Conservation (phyloP, 2,329 filamentous ascomycete genomes). For the Exophiala oligosperma region DNA sequence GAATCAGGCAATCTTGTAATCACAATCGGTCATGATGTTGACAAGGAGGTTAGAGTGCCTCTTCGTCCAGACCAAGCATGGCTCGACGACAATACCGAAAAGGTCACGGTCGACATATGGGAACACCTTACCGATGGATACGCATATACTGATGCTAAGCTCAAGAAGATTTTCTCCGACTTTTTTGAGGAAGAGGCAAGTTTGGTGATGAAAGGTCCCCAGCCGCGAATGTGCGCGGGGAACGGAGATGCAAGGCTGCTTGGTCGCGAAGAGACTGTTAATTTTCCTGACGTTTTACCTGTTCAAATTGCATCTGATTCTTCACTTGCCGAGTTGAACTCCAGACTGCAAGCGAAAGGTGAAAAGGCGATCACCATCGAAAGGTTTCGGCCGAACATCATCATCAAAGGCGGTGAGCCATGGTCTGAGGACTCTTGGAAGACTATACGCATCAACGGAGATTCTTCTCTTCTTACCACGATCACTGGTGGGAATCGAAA, state of each 20-base stretch:
- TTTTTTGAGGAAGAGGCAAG: slow-evolving; percentile 55
- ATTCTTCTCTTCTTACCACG: slow-evolving; percentile 16
- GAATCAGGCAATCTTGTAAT: slow-evolving; percentile 51
- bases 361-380: slow-evolving; percentile 57
- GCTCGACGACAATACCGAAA: slow-evolving; percentile 54
- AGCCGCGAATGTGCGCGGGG: slow-evolving; percentile 54
- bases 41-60: slow-evolving; percentile 51
- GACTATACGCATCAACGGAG: slow-evolving; percentile 49
- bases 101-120: slow-evolving; percentile 59
- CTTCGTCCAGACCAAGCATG: slow-evolving; percentile 55
- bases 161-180: slow-evolving; percentile 55
- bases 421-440: slow-evolving; percentile 68
- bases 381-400: slow-evolving; percentile 64
- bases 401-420: slow-evolving; percentile 54
- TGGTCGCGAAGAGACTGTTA: slow-evolving; percentile 55
- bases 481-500: slow-evolving; percentile 11
- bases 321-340: slow-evolving; percentile 60
- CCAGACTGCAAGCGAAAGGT: slow-evolving; percentile 45
- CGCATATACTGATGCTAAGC: slow-evolving; percentile 47
- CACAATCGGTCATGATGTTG: slow-evolving; percentile 34
- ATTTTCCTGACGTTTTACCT: slow-evolving; percentile 62
- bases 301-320: slow-evolving; percentile 57
- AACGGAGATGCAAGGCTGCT: slow-evolving; percentile 57
- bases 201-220: slow-evolving; percentile 63
- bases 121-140: slow-evolving; percentile 58